phyloP scores from a whole-genome alignment of 352 stramenopile species.

The Globisporangium rhizosaccharum region DNA sequence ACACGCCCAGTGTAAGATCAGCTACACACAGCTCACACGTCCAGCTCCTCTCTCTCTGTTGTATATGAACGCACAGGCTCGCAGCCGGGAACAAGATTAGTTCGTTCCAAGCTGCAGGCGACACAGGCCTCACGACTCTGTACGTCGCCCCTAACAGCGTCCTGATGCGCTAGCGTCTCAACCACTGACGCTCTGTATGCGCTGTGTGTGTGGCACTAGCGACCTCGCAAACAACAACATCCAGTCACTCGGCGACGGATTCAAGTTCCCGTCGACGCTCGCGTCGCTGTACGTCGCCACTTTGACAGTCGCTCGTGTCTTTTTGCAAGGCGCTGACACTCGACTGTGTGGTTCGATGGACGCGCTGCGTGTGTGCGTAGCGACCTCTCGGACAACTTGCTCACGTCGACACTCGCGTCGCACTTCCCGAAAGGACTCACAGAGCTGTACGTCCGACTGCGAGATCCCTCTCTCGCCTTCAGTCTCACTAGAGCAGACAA shows the following conservation, averaged over 20 bases:
- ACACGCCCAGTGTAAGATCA: too few relatives aligned
- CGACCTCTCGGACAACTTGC: slow-evolving; percentile 13
- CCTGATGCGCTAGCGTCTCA: background rate
- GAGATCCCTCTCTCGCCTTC: background rate
- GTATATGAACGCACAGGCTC: background rate
- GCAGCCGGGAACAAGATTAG: background rate
- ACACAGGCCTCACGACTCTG: background rate
- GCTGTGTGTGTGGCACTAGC: slow-evolving; percentile 2
- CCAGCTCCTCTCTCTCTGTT: background rate
- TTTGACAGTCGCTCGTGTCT: background rate
- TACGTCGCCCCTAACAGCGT: slow-evolving; percentile 10
- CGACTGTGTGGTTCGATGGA: background rate
- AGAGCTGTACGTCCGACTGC: slow-evolving; percentile 4
- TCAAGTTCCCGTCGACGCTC: slow-evolving; percentile 22
- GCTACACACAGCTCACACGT: background rate
- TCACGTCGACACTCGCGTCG: slow-evolving; percentile 6
- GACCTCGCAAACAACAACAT: slow-evolving; percentile 32
- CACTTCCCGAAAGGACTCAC: slow-evolving; percentile 12
- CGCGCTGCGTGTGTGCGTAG: background rate
- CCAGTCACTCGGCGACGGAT: slow-evolving; percentile 13
- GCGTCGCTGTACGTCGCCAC: slow-evolving; percentile 19
- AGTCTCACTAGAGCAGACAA: too few relatives aligned
- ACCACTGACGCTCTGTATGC: background rate
- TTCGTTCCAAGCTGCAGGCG: background rate
- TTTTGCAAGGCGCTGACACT: background rate